Evolutionary conservation across 352 stramenopile species (phyloP).

Genomic region (Phytophthora megakarya): DNA sequence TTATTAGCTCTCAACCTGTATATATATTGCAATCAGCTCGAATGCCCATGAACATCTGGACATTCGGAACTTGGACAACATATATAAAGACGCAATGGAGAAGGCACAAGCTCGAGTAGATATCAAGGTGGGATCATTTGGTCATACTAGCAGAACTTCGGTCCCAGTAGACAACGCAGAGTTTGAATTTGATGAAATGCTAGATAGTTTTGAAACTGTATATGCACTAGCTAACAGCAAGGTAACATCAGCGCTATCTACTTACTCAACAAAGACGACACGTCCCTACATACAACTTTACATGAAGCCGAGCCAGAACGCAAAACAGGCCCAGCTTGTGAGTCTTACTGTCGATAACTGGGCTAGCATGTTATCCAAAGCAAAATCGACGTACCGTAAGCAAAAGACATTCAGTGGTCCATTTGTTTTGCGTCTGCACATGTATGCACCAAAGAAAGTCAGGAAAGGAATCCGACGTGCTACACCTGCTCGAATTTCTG

Average conservation of each 20-base stretch:
- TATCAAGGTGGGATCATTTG: not conserved
- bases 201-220: slow-evolving; percentile 3
- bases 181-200: slow-evolving; percentile 8
- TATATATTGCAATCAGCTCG: not conserved
- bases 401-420: slow-evolving; percentile 2
- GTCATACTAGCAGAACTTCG: slow-evolving; percentile 7
- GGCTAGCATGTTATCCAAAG: not conserved
- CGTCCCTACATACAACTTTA: slow-evolving; percentile 8
- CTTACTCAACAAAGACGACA: slow-evolving; percentile 11
- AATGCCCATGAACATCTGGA: slow-evolving; percentile 8
- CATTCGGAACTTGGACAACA: slow-evolving; percentile 3
- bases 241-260: not conserved
- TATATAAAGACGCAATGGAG: slow-evolving; percentile 23
- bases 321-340: slow-evolving; percentile 3
- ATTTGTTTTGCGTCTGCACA: slow-evolving; percentile 4
- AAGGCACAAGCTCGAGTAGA: slow-evolving; percentile 4
- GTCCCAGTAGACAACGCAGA: not conserved
- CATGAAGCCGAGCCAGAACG: slow-evolving; percentile 4
- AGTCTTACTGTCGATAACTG: not conserved
- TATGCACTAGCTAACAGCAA: slow-evolving; percentile 1
- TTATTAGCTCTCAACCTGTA: too few species aligned
- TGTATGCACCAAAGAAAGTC: slow-evolving; percentile 7
- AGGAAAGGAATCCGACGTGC: slow-evolving; percentile 4
- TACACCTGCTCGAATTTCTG: not conserved
- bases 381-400: slow-evolving; percentile 3